phyloP scores from a whole-genome alignment of 805 yeast genomes.

The Yarrowia sp. region DNA sequence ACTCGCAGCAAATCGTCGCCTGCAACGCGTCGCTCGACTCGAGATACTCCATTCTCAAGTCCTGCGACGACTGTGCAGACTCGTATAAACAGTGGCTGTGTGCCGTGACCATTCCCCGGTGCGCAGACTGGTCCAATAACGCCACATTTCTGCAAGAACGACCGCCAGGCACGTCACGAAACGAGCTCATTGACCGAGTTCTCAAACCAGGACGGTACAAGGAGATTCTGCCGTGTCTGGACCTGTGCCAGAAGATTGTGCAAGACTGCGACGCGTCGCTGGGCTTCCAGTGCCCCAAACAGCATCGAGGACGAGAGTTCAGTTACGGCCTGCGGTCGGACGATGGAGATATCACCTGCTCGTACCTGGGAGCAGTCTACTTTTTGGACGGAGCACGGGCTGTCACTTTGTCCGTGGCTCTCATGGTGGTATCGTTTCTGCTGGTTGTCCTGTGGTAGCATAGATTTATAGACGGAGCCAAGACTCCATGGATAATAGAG shows the following conservation, averaged over 20 bases:
- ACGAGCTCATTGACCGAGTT: constrained; percentile 59
- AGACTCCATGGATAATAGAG: no score
- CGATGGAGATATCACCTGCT: constrained; percentile 50
- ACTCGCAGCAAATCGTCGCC: constrained; percentile 75
- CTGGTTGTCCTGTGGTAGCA: constrained; percentile 17
- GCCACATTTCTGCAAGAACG: constrained; percentile 55
- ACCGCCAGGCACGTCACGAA: constrained; percentile 62
- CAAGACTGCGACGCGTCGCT: constrained; percentile 83
- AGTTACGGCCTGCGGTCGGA: constrained; percentile 47
- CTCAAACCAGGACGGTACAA: constrained; percentile 68
- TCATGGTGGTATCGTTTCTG: background rate
- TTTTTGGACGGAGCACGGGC: constrained; percentile 28
- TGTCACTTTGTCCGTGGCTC: background rate
- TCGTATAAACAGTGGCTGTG: constrained; percentile 90
- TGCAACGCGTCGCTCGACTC: constrained; percentile 72
- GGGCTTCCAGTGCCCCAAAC: constrained; percentile 76
- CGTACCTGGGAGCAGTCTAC: constrained; percentile 52
- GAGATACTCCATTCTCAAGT: constrained; percentile 72
- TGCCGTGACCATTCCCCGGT: constrained; percentile 84
- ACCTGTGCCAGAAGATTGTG: constrained; percentile 78
- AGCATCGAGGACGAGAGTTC: constrained; percentile 40
- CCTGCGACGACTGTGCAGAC: constrained; percentile 73
- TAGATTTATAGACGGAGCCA: constrained; percentile 1
- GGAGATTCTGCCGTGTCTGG: constrained; percentile 87
- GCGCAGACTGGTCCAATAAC: constrained; percentile 58